Base-by-base conservation (phyloP, 2,329 filamentous ascomycete genomes). In the Cladophialophora psammophila region DNA sequence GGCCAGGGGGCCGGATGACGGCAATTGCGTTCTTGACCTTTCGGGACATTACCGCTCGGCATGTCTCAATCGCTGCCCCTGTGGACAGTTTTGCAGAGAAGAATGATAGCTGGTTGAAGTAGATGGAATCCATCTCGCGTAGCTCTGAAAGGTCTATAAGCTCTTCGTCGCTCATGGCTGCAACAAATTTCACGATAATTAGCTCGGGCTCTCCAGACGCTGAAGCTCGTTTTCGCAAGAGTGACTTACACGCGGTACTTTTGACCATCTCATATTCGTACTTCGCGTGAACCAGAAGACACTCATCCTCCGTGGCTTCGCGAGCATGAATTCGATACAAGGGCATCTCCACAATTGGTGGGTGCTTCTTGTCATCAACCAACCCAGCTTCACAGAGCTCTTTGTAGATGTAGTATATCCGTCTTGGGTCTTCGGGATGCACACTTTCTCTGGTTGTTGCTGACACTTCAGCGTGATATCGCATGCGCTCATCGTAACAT, bases 401-500 rank as follows among this genome's bases (percentile, higher is more conserved):
- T 73, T 92, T 90, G 84, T 95, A 97, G 72, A 99, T 99, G 74
- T 92, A 90, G 74, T 94, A 92, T 67, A 99, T 97, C 13, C 95
- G 89, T 34, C 93, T 86, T 1, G 95, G 95, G 74, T 99, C 95
- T 78, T 99, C 95, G 0, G 95, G 95, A 75, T 99, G 95, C 60
- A 96, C 90, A 26, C 94, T 90, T 56, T 89, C 86, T 1, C 86
- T 85, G 18, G 82, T 79, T 3, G 82, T 80, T 2, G 84, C 82
- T 18, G 92, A 89, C 15, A 92, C 89, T 76, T 97, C 96, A 63
- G 93, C 91, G 77, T 99, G 95, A 68, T 96, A 91, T 68, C 95
- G 93, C 95, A 99, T 99, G 36, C 94, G 88, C 65, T 92, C 89
- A 80, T 99, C 95, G 76, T 98, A 99, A 72, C 92, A 94, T 68